Percentiles rank a stretch among this genome's conserved stretches.
phyloP scores from a whole-genome alignment of 129 eudicot genomes.

The Flaveria bidentis region DNA sequence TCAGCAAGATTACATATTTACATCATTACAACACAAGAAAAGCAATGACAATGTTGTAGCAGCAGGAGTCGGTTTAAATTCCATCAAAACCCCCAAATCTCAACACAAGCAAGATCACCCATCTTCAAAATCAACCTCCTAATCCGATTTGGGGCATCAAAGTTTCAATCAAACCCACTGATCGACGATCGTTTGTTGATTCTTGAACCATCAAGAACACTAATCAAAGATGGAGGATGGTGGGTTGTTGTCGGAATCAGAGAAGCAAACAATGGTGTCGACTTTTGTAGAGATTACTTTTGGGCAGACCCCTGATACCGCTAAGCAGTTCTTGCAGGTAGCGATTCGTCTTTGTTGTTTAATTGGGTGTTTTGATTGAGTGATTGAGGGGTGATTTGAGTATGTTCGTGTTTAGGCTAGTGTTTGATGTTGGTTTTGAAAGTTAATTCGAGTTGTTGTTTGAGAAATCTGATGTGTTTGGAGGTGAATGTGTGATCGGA shows the following conservation, averaged over 20 bases:
- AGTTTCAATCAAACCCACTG: background rate
- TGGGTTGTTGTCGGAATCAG: constrained; percentile 34
- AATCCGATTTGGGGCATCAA: background rate
- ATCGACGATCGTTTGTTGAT: background rate
- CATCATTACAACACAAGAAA: constrained; percentile 7
- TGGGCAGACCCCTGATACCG: constrained; percentile 76
- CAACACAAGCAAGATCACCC: background rate
- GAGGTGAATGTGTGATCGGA: background rate
- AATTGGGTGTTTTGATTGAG: background rate
- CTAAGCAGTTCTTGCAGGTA: constrained; percentile 85
- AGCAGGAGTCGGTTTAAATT: constrained; percentile 3
- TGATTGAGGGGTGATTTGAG: too few relatives aligned
- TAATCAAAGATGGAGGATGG: constrained; percentile 44
- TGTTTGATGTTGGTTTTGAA: background rate
- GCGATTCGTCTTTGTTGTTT: background rate
- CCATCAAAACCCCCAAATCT: constrained; percentile 20
- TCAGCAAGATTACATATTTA: background rate
- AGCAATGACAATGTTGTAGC: constrained; percentile 9
- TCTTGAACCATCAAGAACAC: background rate
- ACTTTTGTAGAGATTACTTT: constrained; percentile 84
- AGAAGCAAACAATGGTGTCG: constrained; percentile 62
- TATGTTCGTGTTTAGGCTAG: too few relatives aligned
- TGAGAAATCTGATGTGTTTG: background rate
- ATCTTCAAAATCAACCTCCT: background rate
- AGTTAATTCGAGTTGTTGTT: constrained; percentile 6